A percentile compares a stretch with the other conserved stretches of the same genome.
These are phyloP conservation scores for Bacidia rubella DNA, from an alignment of 495 filamentous ascomycete species.

Conservation along the genomic window DNA sequence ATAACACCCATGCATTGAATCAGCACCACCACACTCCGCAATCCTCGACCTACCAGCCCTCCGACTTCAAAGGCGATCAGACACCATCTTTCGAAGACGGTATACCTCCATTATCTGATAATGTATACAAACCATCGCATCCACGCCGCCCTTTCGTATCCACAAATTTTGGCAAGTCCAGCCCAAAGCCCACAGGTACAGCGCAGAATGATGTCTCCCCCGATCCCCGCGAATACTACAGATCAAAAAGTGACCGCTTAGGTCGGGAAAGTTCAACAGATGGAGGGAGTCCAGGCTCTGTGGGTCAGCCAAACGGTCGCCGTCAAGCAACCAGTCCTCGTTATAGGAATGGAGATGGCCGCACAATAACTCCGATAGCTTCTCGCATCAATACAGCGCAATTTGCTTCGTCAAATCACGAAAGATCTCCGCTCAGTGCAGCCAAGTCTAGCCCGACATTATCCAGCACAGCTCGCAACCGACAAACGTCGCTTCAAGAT, in stretches of 20 bases:
- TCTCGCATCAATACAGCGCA: conserved; percentile 21
- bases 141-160: conserved; percentile 20
- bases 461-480: conserved; percentile 21
- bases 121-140: conserved; percentile 14
- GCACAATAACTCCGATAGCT: conserved; percentile 11
- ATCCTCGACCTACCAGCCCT: conserved; percentile 7
- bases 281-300: conserved; percentile 19
- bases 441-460: conserved; percentile 18
- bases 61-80: conserved; percentile 1
- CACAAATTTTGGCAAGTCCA: conserved; percentile 16
- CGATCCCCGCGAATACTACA: conserved; percentile 43
- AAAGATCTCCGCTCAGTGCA: conserved; percentile 15
- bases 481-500: conserved; percentile 45
- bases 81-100: conserved; percentile 1
- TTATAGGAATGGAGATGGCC: conserved; percentile 5
- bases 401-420: conserved; percentile 26
- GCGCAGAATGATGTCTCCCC: conserved; percentile 25
- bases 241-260: conserved; percentile 23
- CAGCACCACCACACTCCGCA: conserved; percentile 4
- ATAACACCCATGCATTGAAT: conserved; percentile 10
- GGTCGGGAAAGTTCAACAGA: conserved; percentile 15
- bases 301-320: conserved; percentile 19
- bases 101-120: conserved; percentile 14
- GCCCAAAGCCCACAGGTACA: conserved; percentile 9
- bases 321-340: conserved; percentile 11